phyloP scores from a whole-genome alignment of 2,329 filamentous ascomycete genomes.

The Claviceps lovelessii region DNA sequence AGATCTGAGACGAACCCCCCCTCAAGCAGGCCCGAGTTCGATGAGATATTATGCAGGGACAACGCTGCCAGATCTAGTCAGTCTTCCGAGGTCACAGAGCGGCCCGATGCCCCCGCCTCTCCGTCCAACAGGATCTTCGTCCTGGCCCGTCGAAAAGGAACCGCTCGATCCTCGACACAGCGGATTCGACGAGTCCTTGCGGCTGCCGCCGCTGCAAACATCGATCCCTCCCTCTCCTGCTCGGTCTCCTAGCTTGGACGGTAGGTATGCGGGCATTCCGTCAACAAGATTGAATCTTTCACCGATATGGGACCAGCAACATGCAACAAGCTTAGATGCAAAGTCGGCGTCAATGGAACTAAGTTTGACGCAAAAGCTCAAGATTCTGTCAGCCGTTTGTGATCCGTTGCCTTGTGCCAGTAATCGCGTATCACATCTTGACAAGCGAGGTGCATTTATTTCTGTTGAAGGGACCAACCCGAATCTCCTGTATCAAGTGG shows the following conservation, averaged over 20 bases:
- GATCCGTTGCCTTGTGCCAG: constrained; percentile 41
- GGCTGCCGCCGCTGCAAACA: constrained; percentile 39
- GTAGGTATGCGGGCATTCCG: constrained; percentile 14
- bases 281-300: constrained; percentile 13
- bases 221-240: constrained; percentile 19
- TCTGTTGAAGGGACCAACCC: constrained; percentile 63
- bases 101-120: constrained; percentile 42
- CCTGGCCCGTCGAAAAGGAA: constrained; percentile 17
- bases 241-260: constrained; percentile 12
- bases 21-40: constrained; percentile 9
- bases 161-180: constrained; percentile 25
- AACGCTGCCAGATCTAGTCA: constrained; percentile 17
- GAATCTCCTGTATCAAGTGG: constrained; percentile 38
- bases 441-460: constrained; percentile 62
- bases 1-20: constrained; percentile 10
- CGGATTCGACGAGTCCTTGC: constrained; percentile 39
- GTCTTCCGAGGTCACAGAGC: constrained; percentile 18
- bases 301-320: constrained; percentile 1
- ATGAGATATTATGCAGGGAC: constrained; percentile 13
- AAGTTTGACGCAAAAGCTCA: constrained; percentile 60
- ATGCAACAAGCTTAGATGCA: constrained; percentile 20
- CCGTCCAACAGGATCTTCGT: constrained; percentile 22
- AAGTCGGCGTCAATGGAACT: constrained; percentile 28
- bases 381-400: constrained; percentile 60
- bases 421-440: constrained; percentile 17